Base-by-base conservation (phyloP, 2,329 filamentous ascomycete genomes). In the Phaeosphaeria sp. region DNA sequence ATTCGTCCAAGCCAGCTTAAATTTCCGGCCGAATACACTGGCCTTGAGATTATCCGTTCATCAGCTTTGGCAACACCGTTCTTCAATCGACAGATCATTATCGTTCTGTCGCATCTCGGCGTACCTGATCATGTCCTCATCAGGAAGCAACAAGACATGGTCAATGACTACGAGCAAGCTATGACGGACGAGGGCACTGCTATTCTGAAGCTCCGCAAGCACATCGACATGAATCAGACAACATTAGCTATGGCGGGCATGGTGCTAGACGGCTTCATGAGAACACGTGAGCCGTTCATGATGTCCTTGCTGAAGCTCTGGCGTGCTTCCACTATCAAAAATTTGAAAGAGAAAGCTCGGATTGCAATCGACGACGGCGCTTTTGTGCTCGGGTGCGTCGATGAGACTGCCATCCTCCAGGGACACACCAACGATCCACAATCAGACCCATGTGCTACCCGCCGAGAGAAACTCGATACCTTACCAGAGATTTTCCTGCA, bases 401-500 rank as follows among this genome's bases (percentile, higher is more conserved):
- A 99, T 65, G 95, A 99, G 76, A 94, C 91, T 0, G 84, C 81
- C 1, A 90, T 84, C 0, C 78, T 99, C 8, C 84, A 87, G 59
- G 95, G 95, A 0, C 87, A 96, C 68, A 87, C 80, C 30, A 76
- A 82, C n/a, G 69, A 79, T 2, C 79, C 78, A n/a, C 75, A 82
- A 44, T 75, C 71, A 22, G 72, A 74, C 2, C 57, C 67, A 36
- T 82, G 83, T 44, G 82, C 82, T 49, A 68, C 83, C 6, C 77
- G 82, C 8, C 77, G 82, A 1, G 63, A 73, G 27, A 76, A 74
- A 39, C 55, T 76, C 2, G 56, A 57, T 1, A 72, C 59, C 0
- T 79, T 96, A 1, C 93, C 95, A 0, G 89, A 99, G 69, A 92
- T 99, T 8, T 99, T 98, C 69, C 74, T 98, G 0, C 93, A 97